Percentiles rank a stretch among this genome's conserved stretches.
These are phyloP conservation scores for Pythium brachiatum DNA, from an alignment of 352 stramenopile genomes.

Conservation along the genomic window DNA sequence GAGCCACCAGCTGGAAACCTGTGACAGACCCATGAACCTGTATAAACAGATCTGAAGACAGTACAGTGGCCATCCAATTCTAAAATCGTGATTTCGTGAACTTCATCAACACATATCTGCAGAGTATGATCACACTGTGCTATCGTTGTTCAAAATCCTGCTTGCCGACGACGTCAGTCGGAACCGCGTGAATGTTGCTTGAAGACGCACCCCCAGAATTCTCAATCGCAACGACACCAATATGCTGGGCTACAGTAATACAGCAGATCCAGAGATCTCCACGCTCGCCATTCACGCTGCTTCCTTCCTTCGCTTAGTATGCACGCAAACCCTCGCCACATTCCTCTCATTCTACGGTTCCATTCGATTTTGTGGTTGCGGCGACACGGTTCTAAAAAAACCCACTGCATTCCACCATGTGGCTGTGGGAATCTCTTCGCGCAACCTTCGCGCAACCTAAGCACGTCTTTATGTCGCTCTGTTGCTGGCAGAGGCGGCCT, in stretches of 20 bases:
- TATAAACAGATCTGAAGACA: background rate
- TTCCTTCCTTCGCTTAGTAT: too few relatives aligned
- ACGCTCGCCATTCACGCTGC: too few relatives aligned
- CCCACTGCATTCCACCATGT: too few relatives aligned
- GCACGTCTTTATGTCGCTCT: slow-evolving; percentile 14
- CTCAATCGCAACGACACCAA: background rate
- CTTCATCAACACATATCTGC: background rate
- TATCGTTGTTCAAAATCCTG: background rate
- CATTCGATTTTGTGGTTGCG: background rate
- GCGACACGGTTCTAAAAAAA: too few relatives aligned
- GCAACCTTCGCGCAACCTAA: slow-evolving; percentile 22
- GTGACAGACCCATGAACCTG: background rate
- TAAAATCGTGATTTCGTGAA: background rate
- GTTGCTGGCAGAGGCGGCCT: slow-evolving; percentile 7
- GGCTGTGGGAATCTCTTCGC: too few relatives aligned
- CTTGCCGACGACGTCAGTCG: slow-evolving; percentile 6
- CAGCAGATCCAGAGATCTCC: too few relatives aligned
- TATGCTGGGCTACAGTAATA: too few relatives aligned
- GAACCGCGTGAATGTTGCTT: slow-evolving; percentile 9
- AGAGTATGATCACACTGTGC: background rate
- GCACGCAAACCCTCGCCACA: too few relatives aligned
- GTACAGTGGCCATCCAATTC: background rate
- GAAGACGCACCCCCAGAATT: slow-evolving; percentile 18
- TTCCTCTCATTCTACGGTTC: too few relatives aligned
- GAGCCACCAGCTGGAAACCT: background rate